Percentiles rank a stretch among this genome's conserved stretches.
phyloP scores from a whole-genome alignment of 2,329 filamentous ascomycete species.

The Aspergillus aculeatinus region DNA sequence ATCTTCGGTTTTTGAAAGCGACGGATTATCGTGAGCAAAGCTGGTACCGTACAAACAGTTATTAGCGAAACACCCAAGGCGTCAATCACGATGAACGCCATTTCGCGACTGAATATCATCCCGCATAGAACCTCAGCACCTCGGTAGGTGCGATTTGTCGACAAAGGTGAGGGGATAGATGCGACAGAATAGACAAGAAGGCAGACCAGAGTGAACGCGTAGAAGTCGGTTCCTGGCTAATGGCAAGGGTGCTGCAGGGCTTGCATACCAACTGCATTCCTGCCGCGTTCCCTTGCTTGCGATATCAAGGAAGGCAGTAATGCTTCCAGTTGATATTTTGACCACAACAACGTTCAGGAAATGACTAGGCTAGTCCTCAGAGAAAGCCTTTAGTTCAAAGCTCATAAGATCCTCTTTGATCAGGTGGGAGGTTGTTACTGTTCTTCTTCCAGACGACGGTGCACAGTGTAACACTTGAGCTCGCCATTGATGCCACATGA shows the following conservation, averaged over 20 bases:
- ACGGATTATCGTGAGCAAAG: constrained; percentile 22
- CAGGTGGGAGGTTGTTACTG: background rate
- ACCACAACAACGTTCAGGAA: too few relatives aligned
- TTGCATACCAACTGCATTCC: constrained; percentile 7
- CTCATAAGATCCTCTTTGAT: background rate
- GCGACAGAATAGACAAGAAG: background rate
- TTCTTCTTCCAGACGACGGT: background rate
- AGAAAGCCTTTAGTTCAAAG: rapidly evolving
- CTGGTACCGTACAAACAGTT: constrained; percentile 26
- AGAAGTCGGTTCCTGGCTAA: background rate
- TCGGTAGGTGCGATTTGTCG: background rate
- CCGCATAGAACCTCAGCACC: constrained; percentile 1
- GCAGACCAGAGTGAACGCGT: background rate
- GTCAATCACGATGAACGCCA: constrained; percentile 22
- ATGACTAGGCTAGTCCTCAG: background rate
- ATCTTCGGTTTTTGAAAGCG: constrained; percentile 17
- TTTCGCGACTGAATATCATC: constrained; percentile 25
- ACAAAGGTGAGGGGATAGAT: background rate
- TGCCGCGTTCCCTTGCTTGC: constrained; percentile 4
- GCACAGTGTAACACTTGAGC: constrained; percentile 4
- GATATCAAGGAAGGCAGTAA: background rate
- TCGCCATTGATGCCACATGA: background rate
- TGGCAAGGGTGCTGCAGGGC: background rate
- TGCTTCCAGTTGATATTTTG: background rate
- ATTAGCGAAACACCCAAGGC: constrained; percentile 27